These are phyloP conservation scores for Vanderwaltozyma tropicalis DNA, from an alignment of 805 yeast species.

Conservation along the genomic window DNA sequence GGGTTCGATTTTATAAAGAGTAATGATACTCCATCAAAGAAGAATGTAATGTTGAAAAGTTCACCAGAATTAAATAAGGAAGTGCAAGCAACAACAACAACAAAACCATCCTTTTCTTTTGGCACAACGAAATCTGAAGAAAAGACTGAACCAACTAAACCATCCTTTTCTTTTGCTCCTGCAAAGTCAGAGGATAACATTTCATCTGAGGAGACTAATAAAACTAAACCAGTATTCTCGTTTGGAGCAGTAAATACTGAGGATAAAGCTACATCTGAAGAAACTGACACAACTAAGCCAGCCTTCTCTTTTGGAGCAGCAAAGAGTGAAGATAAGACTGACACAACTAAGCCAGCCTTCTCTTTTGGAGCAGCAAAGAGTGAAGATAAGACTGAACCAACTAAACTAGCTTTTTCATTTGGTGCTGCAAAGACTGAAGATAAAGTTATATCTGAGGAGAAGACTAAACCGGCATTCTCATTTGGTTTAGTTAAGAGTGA, in stretches of 20 bases:
- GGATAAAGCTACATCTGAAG: neutral
- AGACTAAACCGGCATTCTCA: constrained; percentile 6
- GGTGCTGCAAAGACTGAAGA: neutral
- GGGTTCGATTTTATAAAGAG: constrained; percentile 26
- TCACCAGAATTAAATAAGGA: neutral
- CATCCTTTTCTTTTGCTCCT: constrained; percentile 9
- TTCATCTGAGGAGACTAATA: neutral
- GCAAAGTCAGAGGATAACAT: neutral
- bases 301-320: constrained; percentile 17
- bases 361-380: constrained; percentile 19
- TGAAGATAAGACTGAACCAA: neutral
- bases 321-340: constrained; percentile 5
- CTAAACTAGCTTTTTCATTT: constrained; percentile 4
- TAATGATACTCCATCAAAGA: constrained; percentile 1
- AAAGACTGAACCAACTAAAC: constrained; percentile 2
- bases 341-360: constrained; percentile 1
- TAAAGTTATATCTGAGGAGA: neutral
- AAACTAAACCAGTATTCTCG: neutral
- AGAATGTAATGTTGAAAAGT: neutral
- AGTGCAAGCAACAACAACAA: neutral
- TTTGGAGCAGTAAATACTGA: neutral
- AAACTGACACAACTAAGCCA: neutral
- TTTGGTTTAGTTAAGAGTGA: constrained; percentile 5
- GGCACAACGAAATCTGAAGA: neutral
- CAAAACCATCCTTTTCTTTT: constrained; percentile 5